Evolutionary conservation across 164 flowering plant genomes (phyloP).

Genomic region (Tetracentron sinense): DNA sequence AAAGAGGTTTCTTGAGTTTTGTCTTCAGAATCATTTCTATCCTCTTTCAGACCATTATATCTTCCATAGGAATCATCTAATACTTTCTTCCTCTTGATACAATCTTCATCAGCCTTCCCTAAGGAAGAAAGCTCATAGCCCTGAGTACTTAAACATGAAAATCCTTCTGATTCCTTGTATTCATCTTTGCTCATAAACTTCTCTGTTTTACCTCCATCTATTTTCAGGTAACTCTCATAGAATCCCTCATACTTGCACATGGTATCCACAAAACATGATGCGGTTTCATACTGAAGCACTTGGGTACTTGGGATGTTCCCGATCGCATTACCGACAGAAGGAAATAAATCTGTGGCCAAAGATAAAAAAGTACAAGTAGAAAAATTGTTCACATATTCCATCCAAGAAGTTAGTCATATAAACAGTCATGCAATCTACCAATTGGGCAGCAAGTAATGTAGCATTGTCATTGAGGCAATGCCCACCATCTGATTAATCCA

Average conservation of each 20-base stretch:
- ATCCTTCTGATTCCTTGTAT: constrained; percentile 29
- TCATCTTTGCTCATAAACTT: constrained; percentile 31
- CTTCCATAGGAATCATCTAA: constrained; percentile 46
- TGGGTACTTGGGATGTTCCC: constrained; percentile 54
- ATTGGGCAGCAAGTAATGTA: no score
- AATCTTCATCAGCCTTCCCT: constrained; percentile 49
- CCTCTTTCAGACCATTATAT: constrained; percentile 56
- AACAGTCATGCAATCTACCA: no score
- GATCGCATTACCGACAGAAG: constrained; percentile 27
- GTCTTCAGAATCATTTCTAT: constrained; percentile 37
- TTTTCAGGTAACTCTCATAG: no score
- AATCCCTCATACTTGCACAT: constrained; percentile 52
- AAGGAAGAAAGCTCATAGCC: constrained; percentile 42
- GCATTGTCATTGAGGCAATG: no score
- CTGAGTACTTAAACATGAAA: constrained; percentile 24
- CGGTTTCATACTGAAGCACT: constrained; percentile 69
- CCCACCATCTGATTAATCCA: no score
- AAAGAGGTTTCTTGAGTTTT: constrained; percentile 34
- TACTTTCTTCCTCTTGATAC: constrained; percentile 39
- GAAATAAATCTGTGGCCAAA: constrained; percentile 44
- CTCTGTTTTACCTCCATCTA: no score
- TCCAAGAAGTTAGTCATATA: no score
- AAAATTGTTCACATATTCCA: no score
- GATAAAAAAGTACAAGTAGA: no score
- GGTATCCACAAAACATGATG: constrained; percentile 58